Conservation (phyloP, 2,329 filamentous ascomycete species). For the Pseudogymnoascus sp. region DNA sequence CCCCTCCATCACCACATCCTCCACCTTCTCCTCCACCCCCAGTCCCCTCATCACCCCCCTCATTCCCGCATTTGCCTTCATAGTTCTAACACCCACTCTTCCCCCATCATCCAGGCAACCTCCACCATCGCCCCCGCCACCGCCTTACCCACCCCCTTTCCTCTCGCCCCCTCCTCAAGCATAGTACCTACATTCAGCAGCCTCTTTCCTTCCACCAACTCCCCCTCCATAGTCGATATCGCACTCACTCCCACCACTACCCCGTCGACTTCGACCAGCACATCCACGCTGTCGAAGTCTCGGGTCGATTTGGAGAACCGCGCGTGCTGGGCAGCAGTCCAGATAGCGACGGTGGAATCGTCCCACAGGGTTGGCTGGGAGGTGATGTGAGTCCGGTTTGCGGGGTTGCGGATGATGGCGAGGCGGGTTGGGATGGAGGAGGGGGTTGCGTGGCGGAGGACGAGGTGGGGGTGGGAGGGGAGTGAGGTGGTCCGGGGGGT, state of each 20-base stretch:
- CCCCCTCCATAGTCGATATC: background rate
- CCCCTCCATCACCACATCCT: slow-evolving; percentile 16
- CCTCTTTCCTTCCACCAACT: background rate
- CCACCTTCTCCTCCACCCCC: slow-evolving; percentile 21
- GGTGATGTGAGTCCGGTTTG: background rate
- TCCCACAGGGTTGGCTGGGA: slow-evolving; percentile 7
- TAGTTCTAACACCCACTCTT: slow-evolving; percentile 14
- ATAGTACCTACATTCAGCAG: slow-evolving; percentile 12
- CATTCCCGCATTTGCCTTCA: slow-evolving; percentile 31
- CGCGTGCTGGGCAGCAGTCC: slow-evolving; percentile 13
- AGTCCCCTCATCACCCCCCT: slow-evolving; percentile 27
- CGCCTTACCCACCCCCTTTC: slow-evolving; percentile 15
- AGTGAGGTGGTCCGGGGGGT: slow-evolving; percentile 39
- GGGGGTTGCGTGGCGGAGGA: slow-evolving; percentile 44
- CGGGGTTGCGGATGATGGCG: slow-evolving; percentile 31
- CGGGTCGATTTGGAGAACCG: background rate
- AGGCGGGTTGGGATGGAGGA: slow-evolving; percentile 40
- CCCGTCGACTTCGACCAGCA: slow-evolving; percentile 2
- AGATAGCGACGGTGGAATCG: slow-evolving; percentile 10
- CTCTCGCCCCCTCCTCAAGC: slow-evolving; percentile 14
- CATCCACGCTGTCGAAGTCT: background rate
- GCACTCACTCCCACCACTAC: slow-evolving; percentile 9
- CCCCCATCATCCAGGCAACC: slow-evolving; percentile 15
- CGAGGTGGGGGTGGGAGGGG: slow-evolving; percentile 42
- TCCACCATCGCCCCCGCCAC: slow-evolving; percentile 14